Evolutionary conservation across 73 alveolate species (phyloP).

Genomic region (Symbiodinium natans): DNA sequence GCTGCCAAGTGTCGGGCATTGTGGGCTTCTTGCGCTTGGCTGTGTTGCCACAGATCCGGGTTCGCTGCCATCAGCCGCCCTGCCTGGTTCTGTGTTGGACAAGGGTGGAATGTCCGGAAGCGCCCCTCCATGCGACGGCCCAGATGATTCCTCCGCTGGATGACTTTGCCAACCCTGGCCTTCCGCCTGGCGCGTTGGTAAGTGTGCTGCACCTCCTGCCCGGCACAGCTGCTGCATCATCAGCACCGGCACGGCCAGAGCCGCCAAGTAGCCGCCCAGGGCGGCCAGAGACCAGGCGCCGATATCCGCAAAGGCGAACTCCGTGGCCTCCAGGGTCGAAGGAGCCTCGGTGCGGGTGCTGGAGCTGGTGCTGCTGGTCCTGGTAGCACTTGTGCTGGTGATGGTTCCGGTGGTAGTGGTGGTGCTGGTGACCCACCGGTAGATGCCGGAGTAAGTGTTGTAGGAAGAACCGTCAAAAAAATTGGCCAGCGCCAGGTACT

Average conservation of each 20-base stretch:
- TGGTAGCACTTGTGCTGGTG: background rate
- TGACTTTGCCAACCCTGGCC: too few relatives aligned
- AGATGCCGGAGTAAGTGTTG: background rate
- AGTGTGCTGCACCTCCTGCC: background rate
- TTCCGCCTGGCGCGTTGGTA: too few relatives aligned
- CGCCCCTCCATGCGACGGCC: too few relatives aligned
- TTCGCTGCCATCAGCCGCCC: too few relatives aligned
- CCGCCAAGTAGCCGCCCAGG: background rate
- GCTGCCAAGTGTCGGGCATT: too few relatives aligned
- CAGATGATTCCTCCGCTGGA: too few relatives aligned
- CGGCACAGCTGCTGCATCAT: background rate
- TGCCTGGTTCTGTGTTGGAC: background rate
- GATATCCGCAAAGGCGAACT: background rate
- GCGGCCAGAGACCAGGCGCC: constrained; percentile 1
- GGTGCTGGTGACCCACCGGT: background rate
- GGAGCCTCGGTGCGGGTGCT: constrained; percentile 1
- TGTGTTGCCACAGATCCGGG: background rate
- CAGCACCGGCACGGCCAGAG: background rate
- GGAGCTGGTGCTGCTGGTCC: background rate
- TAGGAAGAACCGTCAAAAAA: background rate
- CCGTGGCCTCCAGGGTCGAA: background rate
- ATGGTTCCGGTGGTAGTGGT: background rate
- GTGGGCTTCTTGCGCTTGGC: background rate
- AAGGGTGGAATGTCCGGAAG: too few relatives aligned
- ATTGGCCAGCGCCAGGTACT: constrained; percentile 25